These are phyloP conservation scores for Hypoxylon intermedium DNA, from an alignment of 495 filamentous ascomycete genomes.

Conservation along the genomic window DNA sequence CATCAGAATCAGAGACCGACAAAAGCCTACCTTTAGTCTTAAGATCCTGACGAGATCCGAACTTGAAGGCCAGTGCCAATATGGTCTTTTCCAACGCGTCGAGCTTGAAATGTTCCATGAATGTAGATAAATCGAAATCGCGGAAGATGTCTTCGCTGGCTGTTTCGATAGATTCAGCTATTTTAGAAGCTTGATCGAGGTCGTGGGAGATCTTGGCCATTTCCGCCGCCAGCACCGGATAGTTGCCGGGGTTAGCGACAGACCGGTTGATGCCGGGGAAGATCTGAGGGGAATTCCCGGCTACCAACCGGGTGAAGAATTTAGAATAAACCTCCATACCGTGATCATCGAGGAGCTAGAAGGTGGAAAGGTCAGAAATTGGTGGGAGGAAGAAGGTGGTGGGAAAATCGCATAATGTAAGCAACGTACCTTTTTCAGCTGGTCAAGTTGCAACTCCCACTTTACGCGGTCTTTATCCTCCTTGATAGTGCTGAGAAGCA, in stretches of 20 bases:
- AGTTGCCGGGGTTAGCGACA: slow-evolving; percentile 76
- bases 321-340: slow-evolving; percentile 95
- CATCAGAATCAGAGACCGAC: slow-evolving; percentile 11
- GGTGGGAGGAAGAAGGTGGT: slow-evolving; percentile 17
- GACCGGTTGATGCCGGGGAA: slow-evolving; percentile 76
- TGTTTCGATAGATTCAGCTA: slow-evolving; percentile 89
- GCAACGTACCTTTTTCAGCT: slow-evolving; percentile 81
- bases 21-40: slow-evolving; percentile 78
- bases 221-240: slow-evolving; percentile 80
- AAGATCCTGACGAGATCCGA: slow-evolving; percentile 76
- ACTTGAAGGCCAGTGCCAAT: slow-evolving; percentile 88
- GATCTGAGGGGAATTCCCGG: slow-evolving; percentile 82
- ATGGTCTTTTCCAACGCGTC: slow-evolving; percentile 85
- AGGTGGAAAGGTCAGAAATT: slow-evolving; percentile 25
- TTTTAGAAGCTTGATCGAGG: slow-evolving; percentile 80
- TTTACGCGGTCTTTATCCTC: slow-evolving; percentile 89
- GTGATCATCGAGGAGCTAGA: slow-evolving; percentile 88
- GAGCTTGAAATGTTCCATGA: slow-evolving; percentile 92
- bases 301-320: slow-evolving; percentile 88
- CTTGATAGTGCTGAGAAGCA: slow-evolving; percentile 90
- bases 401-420: neutral
- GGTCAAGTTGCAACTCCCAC: slow-evolving; percentile 92
- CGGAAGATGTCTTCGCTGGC: slow-evolving; percentile 85
- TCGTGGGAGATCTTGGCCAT: slow-evolving; percentile 84
- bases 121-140: slow-evolving; percentile 90